Conservation (phyloP, 371 early-diverging fungal species). For the Choanephora cucurbitarum region DNA sequence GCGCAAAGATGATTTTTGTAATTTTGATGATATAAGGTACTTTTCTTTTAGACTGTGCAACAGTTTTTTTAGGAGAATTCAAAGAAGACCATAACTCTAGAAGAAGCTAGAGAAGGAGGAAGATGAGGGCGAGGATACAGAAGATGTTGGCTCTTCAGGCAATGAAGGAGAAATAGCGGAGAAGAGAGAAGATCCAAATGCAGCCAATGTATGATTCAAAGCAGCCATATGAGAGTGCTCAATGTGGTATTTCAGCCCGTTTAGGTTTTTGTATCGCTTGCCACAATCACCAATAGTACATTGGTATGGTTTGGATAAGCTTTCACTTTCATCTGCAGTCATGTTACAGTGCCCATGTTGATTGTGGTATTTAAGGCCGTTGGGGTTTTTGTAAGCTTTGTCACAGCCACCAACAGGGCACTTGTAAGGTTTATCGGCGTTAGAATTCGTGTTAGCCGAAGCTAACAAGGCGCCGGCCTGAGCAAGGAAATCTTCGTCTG, state of each 20-base stretch:
- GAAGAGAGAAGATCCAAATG: constrained; percentile 37
- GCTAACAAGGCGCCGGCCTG: constrained; percentile 45
- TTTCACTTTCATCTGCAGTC: constrained; percentile 48
- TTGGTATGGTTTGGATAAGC: constrained; percentile 78
- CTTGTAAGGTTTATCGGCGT: constrained; percentile 74
- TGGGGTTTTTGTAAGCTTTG: constrained; percentile 97
- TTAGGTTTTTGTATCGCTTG: constrained; percentile 96
- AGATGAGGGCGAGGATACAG: constrained; percentile 3
- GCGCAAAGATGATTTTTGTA: too few relatives aligned
- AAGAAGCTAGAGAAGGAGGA: constrained; percentile 1
- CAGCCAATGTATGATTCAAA: constrained; percentile 41
- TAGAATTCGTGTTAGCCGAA: constrained; percentile 27
- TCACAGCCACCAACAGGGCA: constrained; percentile 86
- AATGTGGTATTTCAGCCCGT: constrained; percentile 96
- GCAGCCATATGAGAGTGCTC: constrained; percentile 80
- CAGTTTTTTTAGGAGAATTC: not conserved
- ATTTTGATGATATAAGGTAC: not conserved
- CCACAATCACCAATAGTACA: constrained; percentile 87
- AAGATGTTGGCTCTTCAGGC: constrained; percentile 2
- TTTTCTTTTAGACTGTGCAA: not conserved
- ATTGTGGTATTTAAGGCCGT: constrained; percentile 97
- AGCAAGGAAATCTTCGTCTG: constrained; percentile 46
- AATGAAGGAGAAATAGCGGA: constrained; percentile 8
- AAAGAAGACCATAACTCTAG: not conserved
- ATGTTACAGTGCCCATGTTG: constrained; percentile 79